A percentile compares a stretch with the other conserved stretches of the same genome.
phyloP scores from a whole-genome alignment of 352 stramenopile species.

The Phytophthora syringae region DNA sequence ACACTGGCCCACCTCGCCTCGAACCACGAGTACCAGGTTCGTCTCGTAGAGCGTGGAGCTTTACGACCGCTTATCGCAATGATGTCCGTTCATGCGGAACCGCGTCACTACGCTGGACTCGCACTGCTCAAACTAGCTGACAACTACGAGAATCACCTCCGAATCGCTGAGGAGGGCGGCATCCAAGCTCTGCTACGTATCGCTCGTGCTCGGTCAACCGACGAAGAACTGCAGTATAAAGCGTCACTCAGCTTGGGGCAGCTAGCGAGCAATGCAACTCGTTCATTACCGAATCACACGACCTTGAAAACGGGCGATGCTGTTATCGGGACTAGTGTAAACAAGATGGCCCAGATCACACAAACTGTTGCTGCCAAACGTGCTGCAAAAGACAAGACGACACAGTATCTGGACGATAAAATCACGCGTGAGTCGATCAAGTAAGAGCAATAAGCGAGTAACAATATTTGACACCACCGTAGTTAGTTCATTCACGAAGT shows the following conservation, averaged over 20 bases:
- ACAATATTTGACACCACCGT: background rate
- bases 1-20: slow-evolving; percentile 94
- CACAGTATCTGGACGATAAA: slow-evolving; percentile 86
- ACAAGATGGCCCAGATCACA: slow-evolving; percentile 82
- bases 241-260: slow-evolving; percentile 93
- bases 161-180: slow-evolving; percentile 95
- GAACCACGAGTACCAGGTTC: slow-evolving; percentile 95
- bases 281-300: slow-evolving; percentile 73
- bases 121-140: slow-evolving; percentile 97
- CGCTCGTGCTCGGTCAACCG: slow-evolving; percentile 87
- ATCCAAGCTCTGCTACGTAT: slow-evolving; percentile 96
- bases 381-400: slow-evolving; percentile 70
- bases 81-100: slow-evolving; percentile 94
- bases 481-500: background rate
- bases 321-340: slow-evolving; percentile 69
- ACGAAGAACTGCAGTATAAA: slow-evolving; percentile 97
- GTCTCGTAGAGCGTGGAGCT: slow-evolving; percentile 90
- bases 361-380: slow-evolving; percentile 71
- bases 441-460: slow-evolving; percentile 18
- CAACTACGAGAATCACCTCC: slow-evolving; percentile 98
- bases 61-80: slow-evolving; percentile 96
- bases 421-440: slow-evolving; percentile 51
- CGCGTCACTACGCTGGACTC: slow-evolving; percentile 95
- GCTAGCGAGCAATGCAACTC: slow-evolving; percentile 91
- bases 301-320: slow-evolving; percentile 46